Base-by-base conservation (phyloP, 768 basidiomycete genomes). In the Hygrophorus russula region DNA sequence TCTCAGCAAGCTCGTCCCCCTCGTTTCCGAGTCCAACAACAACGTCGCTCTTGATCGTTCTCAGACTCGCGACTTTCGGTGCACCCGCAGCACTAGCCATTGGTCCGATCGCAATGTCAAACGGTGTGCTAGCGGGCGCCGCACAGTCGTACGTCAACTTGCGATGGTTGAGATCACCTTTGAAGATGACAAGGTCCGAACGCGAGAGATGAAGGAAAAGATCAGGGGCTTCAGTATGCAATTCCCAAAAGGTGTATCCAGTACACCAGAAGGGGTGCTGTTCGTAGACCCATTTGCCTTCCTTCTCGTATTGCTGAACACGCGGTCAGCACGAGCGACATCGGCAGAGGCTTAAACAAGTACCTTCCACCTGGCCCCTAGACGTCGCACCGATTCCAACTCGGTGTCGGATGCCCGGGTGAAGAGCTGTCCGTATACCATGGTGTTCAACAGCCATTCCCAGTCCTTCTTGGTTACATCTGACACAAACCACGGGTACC, bases 241-340 rank as follows among this genome's bases (percentile, higher is more conserved):
- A 60, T 42, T 89, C 84, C 87, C 88, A 91, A 68, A 79, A 94
- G 32, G 90, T 93, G 66, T 88, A 93, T 5, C 91, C 92, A n/a
- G 89, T 88, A 59, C 88, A 91, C 88, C 88, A 91, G 71, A 88
- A 91, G 8, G 87, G 83, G 53, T 92, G 89, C 54, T 90, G 84
- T 60, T 96, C 91, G 59, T 93, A 94, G 27, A 89, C 77, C 88
- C 89, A 94, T 66, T 77, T 88, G 30, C 89, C 88, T 57, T 94
- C 82, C 57, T 74, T 82, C 62, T 89, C 89, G 57, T 96, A 96
- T 78, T 90, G 74, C 84, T 87, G 33, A 45, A 10, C 20, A 55
- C 6, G 31, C 24, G 4, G 24, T 13, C 30, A 27, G 39, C 29
- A 13, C 49, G 32, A 37, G 45, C 54, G 24, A 47, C 29, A 17